Conservation (phyloP, 768 basidiomycete species). For the Calocera viscosa region DNA sequence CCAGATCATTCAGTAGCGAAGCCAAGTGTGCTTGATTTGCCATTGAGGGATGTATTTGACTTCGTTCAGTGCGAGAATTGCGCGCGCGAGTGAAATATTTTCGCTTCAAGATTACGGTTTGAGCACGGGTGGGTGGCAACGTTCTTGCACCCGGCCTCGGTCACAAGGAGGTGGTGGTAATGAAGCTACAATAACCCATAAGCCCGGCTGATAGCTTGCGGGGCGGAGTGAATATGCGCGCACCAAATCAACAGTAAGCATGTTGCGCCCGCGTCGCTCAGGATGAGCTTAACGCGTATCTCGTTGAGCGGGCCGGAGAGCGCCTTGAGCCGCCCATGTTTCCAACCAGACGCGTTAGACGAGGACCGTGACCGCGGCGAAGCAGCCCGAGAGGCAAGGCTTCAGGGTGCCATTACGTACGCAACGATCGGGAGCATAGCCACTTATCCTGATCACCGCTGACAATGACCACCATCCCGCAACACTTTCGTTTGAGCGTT, state of each 20-base stretch:
- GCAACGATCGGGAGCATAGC: slow-evolving; percentile 36
- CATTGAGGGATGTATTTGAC: no score
- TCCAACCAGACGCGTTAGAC: slow-evolving; percentile 63
- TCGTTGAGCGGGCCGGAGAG: slow-evolving; percentile 73
- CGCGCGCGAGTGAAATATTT: no score
- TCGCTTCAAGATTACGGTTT: no score
- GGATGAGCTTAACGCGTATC: slow-evolving; percentile 70
- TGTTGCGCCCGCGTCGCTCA: slow-evolving; percentile 55
- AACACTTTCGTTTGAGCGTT: no score
- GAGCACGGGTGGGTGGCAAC: slow-evolving; percentile 68
- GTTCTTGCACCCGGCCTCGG: slow-evolving; percentile 80
- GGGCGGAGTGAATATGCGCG: slow-evolving; percentile 25
- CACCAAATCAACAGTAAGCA: slow-evolving; percentile 66
- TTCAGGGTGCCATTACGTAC: slow-evolving; percentile 75
- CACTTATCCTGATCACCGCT: no score
- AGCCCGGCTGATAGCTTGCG: background rate
- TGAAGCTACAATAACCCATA: slow-evolving; percentile 18
- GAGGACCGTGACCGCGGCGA: slow-evolving; percentile 61
- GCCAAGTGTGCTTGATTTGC: no score
- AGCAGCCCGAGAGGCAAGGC: slow-evolving; percentile 82
- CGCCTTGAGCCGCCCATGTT: slow-evolving; percentile 66
- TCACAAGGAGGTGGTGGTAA: slow-evolving; percentile 43
- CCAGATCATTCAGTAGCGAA: no score
- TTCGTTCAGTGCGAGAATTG: no score
- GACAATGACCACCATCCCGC: no score